Conservation (phyloP, 2,329 filamentous ascomycete species). For the Magnaporthiopsis poae region DNA sequence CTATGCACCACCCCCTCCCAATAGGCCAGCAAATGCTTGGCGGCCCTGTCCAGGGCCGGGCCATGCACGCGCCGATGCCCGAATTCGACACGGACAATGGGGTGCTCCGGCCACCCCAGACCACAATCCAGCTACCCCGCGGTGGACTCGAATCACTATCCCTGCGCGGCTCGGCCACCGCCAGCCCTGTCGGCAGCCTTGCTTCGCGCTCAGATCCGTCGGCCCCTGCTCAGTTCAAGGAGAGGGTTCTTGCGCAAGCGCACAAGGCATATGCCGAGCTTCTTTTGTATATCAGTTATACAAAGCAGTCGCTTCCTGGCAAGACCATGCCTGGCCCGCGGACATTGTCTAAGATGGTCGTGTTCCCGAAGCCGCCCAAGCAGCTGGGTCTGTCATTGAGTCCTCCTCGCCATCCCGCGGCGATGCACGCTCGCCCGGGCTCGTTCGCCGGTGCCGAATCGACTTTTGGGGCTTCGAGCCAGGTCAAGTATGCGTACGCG, state of each 20-base stretch:
- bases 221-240: conserved; percentile 45
- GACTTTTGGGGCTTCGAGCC: background rate
- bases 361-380: conserved; percentile 45
- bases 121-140: conserved; percentile 18
- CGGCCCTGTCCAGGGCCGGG: conserved; percentile 3
- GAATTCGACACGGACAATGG: conserved; percentile 2
- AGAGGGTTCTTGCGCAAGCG: conserved; percentile 59
- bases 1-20: conserved; percentile 11
- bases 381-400: conserved; percentile 15
- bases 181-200: conserved; percentile 6
- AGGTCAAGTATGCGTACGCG: conserved; percentile 7
- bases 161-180: conserved; percentile 13
- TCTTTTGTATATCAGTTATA: conserved; percentile 52
- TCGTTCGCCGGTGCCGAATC: background rate
- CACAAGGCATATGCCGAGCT: conserved; percentile 65
- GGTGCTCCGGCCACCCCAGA: conserved; percentile 8
- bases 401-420: conserved; percentile 5
- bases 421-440: background rate
- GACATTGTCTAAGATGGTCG: conserved; percentile 37
- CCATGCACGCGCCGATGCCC: background rate
- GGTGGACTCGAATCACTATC: conserved; percentile 19
- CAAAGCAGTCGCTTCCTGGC: conserved; percentile 37
- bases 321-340: conserved; percentile 28
- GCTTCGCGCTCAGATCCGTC: conserved; percentile 16
- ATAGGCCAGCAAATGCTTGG: conserved; percentile 1